These are phyloP conservation scores for Lodderomyces parapsilosis DNA, from an alignment of 1,139 yeast species.

Conservation along the genomic window DNA sequence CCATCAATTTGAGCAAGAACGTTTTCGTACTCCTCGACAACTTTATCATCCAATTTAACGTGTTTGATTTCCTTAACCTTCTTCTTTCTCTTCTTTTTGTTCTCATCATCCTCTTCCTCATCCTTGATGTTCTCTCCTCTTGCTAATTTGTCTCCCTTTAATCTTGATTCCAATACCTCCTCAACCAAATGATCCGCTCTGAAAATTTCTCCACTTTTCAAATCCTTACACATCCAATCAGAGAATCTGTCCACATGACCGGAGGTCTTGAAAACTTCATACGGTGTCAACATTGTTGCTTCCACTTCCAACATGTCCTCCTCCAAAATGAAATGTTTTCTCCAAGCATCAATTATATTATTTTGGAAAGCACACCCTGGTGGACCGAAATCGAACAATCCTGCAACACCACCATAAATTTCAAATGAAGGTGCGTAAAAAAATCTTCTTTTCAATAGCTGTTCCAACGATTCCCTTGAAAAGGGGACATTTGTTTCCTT, in stretches of 20 bases:
- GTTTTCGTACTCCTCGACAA: constrained; percentile 76
- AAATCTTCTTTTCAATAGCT: constrained; percentile 90
- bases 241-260: constrained; percentile 99
- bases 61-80: constrained; percentile 95
- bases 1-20: constrained; percentile 95
- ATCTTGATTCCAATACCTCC: constrained; percentile 92
- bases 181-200: constrained; percentile 98
- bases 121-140: constrained; percentile 66
- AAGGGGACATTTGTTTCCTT: constrained; percentile 43
- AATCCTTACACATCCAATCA: constrained; percentile 98
- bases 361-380: constrained; percentile 99
- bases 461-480: constrained; percentile 84
- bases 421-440: constrained; percentile 98
- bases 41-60: constrained; percentile 77
- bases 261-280: constrained; percentile 95
- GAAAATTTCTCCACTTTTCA: constrained; percentile 95
- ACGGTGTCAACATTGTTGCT: constrained; percentile 96
- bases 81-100: constrained; percentile 90
- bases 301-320: constrained; percentile 99
- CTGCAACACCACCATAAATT: constrained; percentile 97
- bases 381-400: constrained; percentile 97
- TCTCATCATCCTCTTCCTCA: constrained; percentile 66
- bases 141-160: constrained; percentile 95
- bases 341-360: constrained; percentile 90
- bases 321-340: constrained; percentile 94